These are phyloP conservation scores for Blakeslea trispora DNA, from an alignment of 371 early-diverging fungal genomes.

Conservation along the genomic window DNA sequence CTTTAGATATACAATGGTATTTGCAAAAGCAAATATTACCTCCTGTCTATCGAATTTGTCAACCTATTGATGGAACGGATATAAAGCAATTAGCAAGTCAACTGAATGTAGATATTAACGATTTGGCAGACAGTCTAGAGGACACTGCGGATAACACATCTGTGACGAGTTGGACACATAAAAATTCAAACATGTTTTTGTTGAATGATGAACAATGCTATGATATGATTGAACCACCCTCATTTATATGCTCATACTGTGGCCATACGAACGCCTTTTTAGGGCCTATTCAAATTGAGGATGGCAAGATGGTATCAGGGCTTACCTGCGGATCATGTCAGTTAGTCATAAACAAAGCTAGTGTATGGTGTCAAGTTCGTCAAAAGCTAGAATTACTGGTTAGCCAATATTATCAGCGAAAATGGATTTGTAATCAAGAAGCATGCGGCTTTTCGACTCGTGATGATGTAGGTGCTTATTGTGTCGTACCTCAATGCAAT, in stretches of 20 bases:
- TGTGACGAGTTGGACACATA: background rate
- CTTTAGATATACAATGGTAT: conserved; percentile 88
- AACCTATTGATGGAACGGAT: conserved; percentile 79
- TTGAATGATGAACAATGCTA: conserved; percentile 80
- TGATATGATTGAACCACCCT: conserved; percentile 61
- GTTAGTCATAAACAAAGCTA: conserved; percentile 26
- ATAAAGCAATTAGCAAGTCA: conserved; percentile 67
- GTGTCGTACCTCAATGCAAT: conserved; percentile 62
- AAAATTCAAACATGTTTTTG: conserved; percentile 51
- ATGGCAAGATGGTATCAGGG: conserved; percentile 20
- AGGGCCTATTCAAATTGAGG: conserved; percentile 48
- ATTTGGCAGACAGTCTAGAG: conserved; percentile 14
- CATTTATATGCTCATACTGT: conserved; percentile 65
- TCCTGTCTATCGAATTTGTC: conserved; percentile 80
- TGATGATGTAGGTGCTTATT: conserved; percentile 60
- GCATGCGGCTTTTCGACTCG: conserved; percentile 53
- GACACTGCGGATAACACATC: background rate
- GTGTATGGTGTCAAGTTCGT: conserved; percentile 61
- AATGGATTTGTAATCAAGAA: conserved; percentile 65
- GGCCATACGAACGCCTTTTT: conserved; percentile 44
- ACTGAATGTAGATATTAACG: conserved; percentile 53
- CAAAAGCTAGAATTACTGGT: conserved; percentile 49
- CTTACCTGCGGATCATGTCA: conserved; percentile 62
- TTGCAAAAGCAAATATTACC: conserved; percentile 91
- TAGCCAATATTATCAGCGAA: conserved; percentile 58